Conservation (phyloP, 1,139 yeast species). For the Sugiyamaella neomexicana region DNA sequence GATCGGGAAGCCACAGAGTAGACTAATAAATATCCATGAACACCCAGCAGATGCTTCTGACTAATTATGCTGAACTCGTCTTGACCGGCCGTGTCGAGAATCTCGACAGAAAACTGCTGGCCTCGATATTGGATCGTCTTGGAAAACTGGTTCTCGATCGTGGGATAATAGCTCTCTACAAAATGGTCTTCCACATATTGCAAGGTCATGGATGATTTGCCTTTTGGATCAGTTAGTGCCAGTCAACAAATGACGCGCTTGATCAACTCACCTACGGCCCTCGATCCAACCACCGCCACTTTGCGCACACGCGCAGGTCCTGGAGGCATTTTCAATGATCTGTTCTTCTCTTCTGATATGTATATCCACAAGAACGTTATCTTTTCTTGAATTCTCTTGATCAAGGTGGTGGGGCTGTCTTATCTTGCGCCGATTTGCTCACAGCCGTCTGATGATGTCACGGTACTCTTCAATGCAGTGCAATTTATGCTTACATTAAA, state of each 20-base stretch:
- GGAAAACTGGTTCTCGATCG: constrained; percentile 83
- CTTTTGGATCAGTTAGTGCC: constrained; percentile 29
- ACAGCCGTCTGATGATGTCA: constrained; percentile 8
- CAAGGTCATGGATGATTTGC: constrained; percentile 83
- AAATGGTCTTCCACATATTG: constrained; percentile 86
- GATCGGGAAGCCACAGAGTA: constrained; percentile 79
- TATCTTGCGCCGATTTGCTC: neutral
- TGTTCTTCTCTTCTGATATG: neutral
- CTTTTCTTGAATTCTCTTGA: neutral
- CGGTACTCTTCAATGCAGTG: neutral
- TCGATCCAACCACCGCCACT: constrained; percentile 83
- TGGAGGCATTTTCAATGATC: constrained; percentile 1
- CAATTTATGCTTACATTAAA: constrained; percentile 5
- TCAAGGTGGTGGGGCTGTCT: neutral
- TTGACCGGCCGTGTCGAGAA: constrained; percentile 85
- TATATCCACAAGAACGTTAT: no score
- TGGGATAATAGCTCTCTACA: constrained; percentile 87
- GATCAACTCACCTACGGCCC: constrained; percentile 64
- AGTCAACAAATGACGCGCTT: no score
- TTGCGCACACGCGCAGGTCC: constrained; percentile 45
- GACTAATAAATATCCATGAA: constrained; percentile 80
- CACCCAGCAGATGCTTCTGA: constrained; percentile 76
- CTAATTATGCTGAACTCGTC: constrained; percentile 83
- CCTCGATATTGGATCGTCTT: constrained; percentile 69
- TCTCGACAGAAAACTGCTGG: constrained; percentile 67